A percentile compares a stretch with the other conserved stretches of the same genome.
phyloP scores from a whole-genome alignment of 495 filamentous ascomycete species.

The Pseudomonodictys pantanalensis region DNA sequence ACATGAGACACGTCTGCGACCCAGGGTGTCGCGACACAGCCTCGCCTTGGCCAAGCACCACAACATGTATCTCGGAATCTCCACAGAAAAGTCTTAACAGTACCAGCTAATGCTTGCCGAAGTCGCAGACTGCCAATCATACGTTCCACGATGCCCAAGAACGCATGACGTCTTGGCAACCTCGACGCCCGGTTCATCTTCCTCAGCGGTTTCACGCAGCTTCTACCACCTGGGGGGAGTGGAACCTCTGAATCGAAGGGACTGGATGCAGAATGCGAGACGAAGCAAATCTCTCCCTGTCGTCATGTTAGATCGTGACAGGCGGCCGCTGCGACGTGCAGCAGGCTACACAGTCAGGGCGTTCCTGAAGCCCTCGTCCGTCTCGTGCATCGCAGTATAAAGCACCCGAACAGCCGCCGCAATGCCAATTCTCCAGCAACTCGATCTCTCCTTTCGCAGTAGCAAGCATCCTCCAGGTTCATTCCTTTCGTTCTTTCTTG shows the following conservation, averaged over 20 bases:
- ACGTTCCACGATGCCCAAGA: constrained; percentile 15
- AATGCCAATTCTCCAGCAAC: constrained; percentile 10
- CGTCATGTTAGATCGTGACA: neutral
- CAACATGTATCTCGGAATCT: constrained; percentile 3
- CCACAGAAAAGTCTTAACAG: constrained; percentile 9
- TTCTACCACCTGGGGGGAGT: constrained; percentile 9
- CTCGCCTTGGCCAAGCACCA: constrained; percentile 3
- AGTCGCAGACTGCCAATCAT: constrained; percentile 30
- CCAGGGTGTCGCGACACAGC: constrained; percentile 8
- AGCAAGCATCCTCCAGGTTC: constrained; percentile 1
- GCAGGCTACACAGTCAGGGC: neutral
- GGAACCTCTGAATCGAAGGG: neutral
- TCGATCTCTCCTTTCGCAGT: constrained; percentile 14
- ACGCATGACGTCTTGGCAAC: constrained; percentile 29
- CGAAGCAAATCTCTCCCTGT: constrained; percentile 20
- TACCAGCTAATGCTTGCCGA: constrained; percentile 17
- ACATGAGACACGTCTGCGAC: constrained; percentile 29
- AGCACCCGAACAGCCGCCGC: neutral
- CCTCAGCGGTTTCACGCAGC: neutral
- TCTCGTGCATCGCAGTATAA: constrained; percentile 9
- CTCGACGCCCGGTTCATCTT: constrained; percentile 15
- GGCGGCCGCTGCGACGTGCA: constrained; percentile 1
- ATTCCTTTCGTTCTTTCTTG: constrained; percentile 16
- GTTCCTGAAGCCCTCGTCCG: too few species aligned
- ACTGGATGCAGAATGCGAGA: constrained; percentile 21